Conservation (phyloP, 108 stramenopile genomes). For the Hondaea fermentalgiana region DNA sequence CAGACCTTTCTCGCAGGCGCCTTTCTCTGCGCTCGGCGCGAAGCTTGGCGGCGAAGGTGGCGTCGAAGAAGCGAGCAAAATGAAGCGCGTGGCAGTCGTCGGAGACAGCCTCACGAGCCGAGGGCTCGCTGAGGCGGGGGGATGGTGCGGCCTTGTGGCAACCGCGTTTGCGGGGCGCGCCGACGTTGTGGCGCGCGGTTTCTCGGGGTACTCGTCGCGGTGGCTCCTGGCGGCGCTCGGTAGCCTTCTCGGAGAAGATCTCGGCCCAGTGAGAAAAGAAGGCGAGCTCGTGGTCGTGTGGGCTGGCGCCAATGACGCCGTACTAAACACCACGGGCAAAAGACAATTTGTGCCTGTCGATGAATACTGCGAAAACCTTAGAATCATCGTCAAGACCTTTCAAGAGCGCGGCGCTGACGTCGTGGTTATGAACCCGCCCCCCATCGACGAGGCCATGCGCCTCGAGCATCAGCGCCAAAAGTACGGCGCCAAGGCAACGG, state of each 20-base stretch:
- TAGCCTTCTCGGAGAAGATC: background rate
- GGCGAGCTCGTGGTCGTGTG: background rate
- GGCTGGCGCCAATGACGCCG: background rate
- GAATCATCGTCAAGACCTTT: background rate
- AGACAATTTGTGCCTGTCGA: background rate
- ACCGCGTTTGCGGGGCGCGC: background rate
- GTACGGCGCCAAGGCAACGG: background rate
- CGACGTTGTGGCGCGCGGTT: background rate
- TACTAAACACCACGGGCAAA: background rate
- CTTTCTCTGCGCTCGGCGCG: no score
- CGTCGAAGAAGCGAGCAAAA: no score
- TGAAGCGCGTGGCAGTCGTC: background rate
- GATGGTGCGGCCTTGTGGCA: background rate
- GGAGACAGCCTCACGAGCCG: background rate
- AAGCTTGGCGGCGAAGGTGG: no score
- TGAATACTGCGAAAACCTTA: background rate
- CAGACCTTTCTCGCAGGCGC: no score
- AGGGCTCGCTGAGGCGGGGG: background rate
- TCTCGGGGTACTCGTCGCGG: background rate
- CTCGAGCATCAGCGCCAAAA: conserved; percentile 6
- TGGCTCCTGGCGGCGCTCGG: background rate
- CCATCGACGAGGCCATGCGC: background rate
- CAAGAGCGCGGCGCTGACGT: background rate
- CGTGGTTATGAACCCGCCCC: background rate
- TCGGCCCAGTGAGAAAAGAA: background rate